phyloP scores from a whole-genome alignment of 75 land plant species.

The Larix kaempferi region DNA sequence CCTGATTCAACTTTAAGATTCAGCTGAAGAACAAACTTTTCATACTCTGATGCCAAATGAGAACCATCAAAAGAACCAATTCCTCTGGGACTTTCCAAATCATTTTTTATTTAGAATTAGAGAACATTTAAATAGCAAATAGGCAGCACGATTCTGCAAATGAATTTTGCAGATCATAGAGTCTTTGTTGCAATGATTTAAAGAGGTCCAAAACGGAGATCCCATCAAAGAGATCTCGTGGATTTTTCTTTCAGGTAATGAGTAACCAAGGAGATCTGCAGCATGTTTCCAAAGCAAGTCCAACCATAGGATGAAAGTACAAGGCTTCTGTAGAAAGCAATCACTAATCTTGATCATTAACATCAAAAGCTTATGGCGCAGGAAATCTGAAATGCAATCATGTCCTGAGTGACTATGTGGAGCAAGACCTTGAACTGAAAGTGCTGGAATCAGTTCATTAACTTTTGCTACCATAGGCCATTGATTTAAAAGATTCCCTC shows the following conservation, averaged over 20 bases:
- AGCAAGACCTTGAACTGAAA: conserved; percentile 2
- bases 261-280: conserved; percentile 4
- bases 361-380: conserved; percentile 3
- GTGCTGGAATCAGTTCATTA: neutral
- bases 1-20: neutral
- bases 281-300: conserved; percentile 7
- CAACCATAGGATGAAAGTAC: neutral
- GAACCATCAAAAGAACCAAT: neutral
- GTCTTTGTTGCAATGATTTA: neutral
- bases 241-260: neutral
- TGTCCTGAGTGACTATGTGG: neutral
- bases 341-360: conserved; percentile 5
- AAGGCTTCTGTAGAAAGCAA: neutral
- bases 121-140: neutral
- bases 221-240: neutral
- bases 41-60: neutral
- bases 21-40: neutral
- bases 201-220: conserved; percentile 6
- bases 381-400: conserved; percentile 3
- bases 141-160: conserved; percentile 1
- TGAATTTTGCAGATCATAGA: neutral
- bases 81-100: neutral
- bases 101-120: neutral
- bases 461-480: conserved; percentile 1
- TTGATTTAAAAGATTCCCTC: neutral